Conservation (phyloP, 805 yeast species). For the Wickerhamomyces hampshirensis region DNA sequence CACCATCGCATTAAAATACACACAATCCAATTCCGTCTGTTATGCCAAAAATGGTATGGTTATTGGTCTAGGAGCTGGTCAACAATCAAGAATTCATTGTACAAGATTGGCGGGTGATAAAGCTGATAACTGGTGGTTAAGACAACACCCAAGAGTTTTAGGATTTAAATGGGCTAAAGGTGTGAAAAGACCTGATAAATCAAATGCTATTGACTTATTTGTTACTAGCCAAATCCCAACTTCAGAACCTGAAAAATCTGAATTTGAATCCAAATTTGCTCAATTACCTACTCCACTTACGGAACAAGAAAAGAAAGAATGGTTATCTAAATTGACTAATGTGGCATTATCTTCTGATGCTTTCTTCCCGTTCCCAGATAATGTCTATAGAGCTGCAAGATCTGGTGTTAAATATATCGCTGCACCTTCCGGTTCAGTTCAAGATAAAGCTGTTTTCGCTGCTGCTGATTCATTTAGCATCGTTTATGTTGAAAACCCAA, state of each 20-base stretch:
- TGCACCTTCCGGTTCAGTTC: slow-evolving; percentile 97
- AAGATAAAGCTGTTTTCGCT: slow-evolving; percentile 92
- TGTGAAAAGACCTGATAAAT: slow-evolving; percentile 96
- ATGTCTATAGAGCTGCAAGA: slow-evolving; percentile 94
- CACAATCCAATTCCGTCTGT: slow-evolving; percentile 98
- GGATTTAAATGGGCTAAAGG: slow-evolving; percentile 98
- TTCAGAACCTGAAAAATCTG: slow-evolving; percentile 87
- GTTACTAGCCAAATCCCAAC: slow-evolving; percentile 91
- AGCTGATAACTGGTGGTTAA: slow-evolving; percentile 99
- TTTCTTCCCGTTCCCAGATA: slow-evolving; percentile 99
- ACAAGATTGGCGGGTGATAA: slow-evolving; percentile 99
- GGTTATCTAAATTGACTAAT: slow-evolving; percentile 74
- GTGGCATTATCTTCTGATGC: slow-evolving; percentile 97
- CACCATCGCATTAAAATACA: slow-evolving; percentile 93
- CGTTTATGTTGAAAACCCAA: slow-evolving; percentile 95
- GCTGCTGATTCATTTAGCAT: slow-evolving; percentile 91
- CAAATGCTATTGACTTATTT: slow-evolving; percentile 93
- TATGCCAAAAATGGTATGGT: slow-evolving; percentile 99
- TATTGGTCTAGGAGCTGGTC: slow-evolving; percentile 98
- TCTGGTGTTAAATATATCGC: slow-evolving; percentile 95
- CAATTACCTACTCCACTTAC: slow-evolving; percentile 82
- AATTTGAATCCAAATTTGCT: slow-evolving; percentile 85
- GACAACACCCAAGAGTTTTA: slow-evolving; percentile 95
- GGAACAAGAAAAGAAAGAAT: slow-evolving; percentile 75
- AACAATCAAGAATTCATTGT: slow-evolving; percentile 98